A percentile compares a stretch with the other conserved stretches of the same genome.
phyloP scores from a whole-genome alignment of 192 early-diverging fungal genomes.

The Podochytrium sp. region DNA sequence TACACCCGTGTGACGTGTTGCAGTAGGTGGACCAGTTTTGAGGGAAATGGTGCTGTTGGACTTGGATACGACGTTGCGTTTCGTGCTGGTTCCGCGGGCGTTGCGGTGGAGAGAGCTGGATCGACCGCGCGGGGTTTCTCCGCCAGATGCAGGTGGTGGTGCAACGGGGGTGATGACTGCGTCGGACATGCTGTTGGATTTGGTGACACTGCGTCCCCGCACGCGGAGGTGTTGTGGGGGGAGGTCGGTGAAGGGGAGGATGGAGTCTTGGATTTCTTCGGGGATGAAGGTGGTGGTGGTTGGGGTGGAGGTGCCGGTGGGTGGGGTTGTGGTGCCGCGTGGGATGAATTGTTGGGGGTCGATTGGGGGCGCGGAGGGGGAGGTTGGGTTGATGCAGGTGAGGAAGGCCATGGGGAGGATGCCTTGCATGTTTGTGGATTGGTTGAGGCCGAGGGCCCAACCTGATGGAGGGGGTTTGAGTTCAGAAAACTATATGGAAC shows the following conservation, averaged over 20 bases:
- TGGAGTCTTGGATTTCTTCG: slow-evolving; percentile 4
- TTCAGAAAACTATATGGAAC: too few species aligned
- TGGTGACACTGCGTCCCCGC: neutral
- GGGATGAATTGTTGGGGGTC: slow-evolving; percentile 28
- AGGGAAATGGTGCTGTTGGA: neutral
- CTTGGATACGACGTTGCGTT: neutral
- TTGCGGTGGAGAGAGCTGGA: neutral
- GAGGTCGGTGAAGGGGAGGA: neutral
- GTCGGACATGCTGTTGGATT: neutral
- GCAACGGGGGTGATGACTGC: neutral
- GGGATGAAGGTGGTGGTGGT: neutral
- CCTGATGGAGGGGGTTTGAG: neutral
- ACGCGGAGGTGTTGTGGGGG: slow-evolving; percentile 2
- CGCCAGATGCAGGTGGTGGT: neutral
- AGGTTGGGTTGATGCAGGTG: slow-evolving; percentile 25
- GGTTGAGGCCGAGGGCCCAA: slow-evolving; percentile 23
- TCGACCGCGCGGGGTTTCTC: neutral
- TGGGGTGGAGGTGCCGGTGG: neutral
- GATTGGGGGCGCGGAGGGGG: slow-evolving; percentile 13
- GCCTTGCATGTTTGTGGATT: slow-evolving; percentile 24
- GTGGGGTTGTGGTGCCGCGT: neutral
- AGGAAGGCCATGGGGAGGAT: slow-evolving; percentile 31
- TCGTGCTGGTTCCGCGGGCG: neutral
- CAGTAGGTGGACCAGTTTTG: neutral
- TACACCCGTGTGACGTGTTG: neutral